Base-by-base conservation (phyloP, 2,329 filamentous ascomycete species). In the Alternaria hordeiaustralica region DNA sequence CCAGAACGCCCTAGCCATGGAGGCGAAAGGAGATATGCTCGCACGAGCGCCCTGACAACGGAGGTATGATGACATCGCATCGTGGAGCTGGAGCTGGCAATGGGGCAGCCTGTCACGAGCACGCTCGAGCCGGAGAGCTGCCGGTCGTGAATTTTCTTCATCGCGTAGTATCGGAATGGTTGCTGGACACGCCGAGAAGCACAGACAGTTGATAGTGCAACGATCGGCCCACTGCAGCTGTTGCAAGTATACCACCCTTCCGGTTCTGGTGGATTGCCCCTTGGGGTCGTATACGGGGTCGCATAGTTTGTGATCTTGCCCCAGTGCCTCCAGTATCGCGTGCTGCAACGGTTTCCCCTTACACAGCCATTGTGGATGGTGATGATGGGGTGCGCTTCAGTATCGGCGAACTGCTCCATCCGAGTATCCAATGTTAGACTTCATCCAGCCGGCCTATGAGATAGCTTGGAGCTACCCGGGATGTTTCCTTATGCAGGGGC, bases 1-100 rank as follows among this genome's bases (percentile, higher is more conserved):
- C 64, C 55, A 64, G 60, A 61, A 60, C 54, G 55, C 43, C 50
- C 55, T 61, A 64, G 59, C 30, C 43, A 47, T 64, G 45, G 55
- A 64, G 50, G 57, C 56, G 56, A 68, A 53, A 64, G 63, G 60
- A 64, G 60, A 64, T 60, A 54, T 57, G 56, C 61, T 72, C 60
- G 62, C 63, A 65, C 56, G 67, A 69, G 69, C 64, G 60, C 62
- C 53, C 26, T 62, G 68, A 67, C 49, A 64, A 61, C 62, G 68
- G 65, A 67, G 62, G 58, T 50, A 67, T 74, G 69, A 71, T 72
- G 71, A 63, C 71, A 72, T 66, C 36, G 54, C 49, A 59, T 64
- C 25, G 28, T 53, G 60, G 60, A 61, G 55, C 61, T 65, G 57
- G 36, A 56, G 45, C 51, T 51, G 56, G 43, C 44, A 51, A 60